Conservation (phyloP, 371 early-diverging fungal species). For the Catenaria anguillulae region DNA sequence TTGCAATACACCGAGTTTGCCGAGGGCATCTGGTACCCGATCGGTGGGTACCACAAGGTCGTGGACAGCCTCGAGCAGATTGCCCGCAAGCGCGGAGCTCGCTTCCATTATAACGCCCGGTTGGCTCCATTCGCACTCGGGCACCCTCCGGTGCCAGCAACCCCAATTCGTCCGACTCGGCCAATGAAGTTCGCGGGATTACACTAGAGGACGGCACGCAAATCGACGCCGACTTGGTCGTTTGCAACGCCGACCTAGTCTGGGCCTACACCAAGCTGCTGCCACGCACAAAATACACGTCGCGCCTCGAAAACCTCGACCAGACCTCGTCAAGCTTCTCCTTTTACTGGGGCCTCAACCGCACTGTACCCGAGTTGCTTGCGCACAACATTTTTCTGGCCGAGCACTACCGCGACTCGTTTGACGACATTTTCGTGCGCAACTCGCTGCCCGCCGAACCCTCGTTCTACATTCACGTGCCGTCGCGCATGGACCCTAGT, state of each 20-base stretch:
- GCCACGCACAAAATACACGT: slow-evolving; percentile 31
- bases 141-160: no score
- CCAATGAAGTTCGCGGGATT: slow-evolving; percentile 22
- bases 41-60: slow-evolving; percentile 44
- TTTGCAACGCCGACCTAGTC: slow-evolving; percentile 46
- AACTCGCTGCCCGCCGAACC: slow-evolving; percentile 29
- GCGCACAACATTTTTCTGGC: slow-evolving; percentile 49
- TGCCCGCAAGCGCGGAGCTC: slow-evolving; percentile 33
- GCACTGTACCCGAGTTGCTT: slow-evolving; percentile 28
- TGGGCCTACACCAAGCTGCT: slow-evolving; percentile 39
- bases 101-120: slow-evolving; percentile 31
- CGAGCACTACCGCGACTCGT: slow-evolving; percentile 35
- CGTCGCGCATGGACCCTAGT: slow-evolving; percentile 37
- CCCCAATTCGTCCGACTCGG: no score
- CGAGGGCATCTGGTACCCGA: slow-evolving; percentile 49
- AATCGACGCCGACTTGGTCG: slow-evolving; percentile 39
- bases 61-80: slow-evolving; percentile 33
- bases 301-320: slow-evolving; percentile 22
- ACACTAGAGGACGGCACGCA: slow-evolving; percentile 29
- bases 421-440: slow-evolving; percentile 41
- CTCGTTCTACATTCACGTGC: slow-evolving; percentile 46
- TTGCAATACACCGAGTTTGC: slow-evolving; percentile 45
- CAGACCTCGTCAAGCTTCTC: slow-evolving; percentile 43
- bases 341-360: slow-evolving; percentile 44
- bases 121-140: slow-evolving; percentile 25